Evolutionary conservation across 306 rosid genomes (phyloP).

Genomic region (Citrullus mucosospermus): DNA sequence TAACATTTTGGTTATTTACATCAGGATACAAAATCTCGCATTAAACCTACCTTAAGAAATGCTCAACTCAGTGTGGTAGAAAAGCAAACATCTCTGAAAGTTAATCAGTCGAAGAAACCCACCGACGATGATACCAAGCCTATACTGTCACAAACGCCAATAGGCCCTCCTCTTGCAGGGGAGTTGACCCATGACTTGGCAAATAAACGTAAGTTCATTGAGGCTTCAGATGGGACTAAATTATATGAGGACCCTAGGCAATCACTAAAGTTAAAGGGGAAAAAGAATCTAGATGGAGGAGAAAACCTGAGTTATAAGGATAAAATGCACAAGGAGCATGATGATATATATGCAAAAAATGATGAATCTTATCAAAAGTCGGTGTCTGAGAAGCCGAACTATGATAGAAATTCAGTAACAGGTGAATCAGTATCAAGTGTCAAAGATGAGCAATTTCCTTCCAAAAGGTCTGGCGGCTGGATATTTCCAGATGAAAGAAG

Average conservation of each 20-base stretch:
- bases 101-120: slow-evolving; percentile 9
- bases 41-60: slow-evolving; percentile 32
- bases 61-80: slow-evolving; percentile 14
- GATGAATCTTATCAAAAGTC: slow-evolving; percentile 11
- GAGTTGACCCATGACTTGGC: slow-evolving; percentile 9
- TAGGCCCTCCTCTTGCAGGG: slow-evolving; percentile 7
- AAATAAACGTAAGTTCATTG: slow-evolving; percentile 8
- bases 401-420: slow-evolving; percentile 7
- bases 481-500: slow-evolving; percentile 37
- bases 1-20: slow-evolving; percentile 9
- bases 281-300: slow-evolving; percentile 13
- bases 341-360: slow-evolving; percentile 18
- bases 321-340: slow-evolving; percentile 8
- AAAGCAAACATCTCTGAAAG: slow-evolving; percentile 15
- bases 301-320: slow-evolving; percentile 9
- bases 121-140: slow-evolving; percentile 11
- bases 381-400: slow-evolving; percentile 3
- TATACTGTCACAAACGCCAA: slow-evolving; percentile 2
- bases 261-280: neutral
- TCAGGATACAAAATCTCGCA: slow-evolving; percentile 49
- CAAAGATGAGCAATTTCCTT: slow-evolving; percentile 8
- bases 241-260: slow-evolving; percentile 4
- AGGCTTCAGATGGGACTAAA: slow-evolving; percentile 1
- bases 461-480: slow-evolving; percentile 39
- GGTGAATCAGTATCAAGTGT: slow-evolving; percentile 15